Percentiles rank a stretch among this genome's conserved stretches.
Conservation (phyloP, 257 asterid species). For the Ballota nigra region DNA sequence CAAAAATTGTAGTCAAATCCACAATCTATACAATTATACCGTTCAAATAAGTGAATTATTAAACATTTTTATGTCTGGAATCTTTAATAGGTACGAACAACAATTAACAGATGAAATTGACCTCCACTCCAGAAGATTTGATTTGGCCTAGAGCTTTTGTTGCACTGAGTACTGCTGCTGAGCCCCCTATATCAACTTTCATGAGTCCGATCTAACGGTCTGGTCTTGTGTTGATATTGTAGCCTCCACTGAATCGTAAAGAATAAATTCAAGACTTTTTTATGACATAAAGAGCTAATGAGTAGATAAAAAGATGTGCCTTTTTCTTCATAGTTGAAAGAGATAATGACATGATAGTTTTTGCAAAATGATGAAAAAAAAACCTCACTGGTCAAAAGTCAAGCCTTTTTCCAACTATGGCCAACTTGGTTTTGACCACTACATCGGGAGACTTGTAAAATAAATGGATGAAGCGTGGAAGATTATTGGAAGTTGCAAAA, state of each 20-base stretch:
- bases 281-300: too few relatives aligned
- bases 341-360: neutral
- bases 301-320: neutral
- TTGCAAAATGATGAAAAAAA: neutral
- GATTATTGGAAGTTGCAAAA: conserved; percentile 87
- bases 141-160: conserved; percentile 96
- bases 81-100: neutral
- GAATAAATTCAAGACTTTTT: conserved; percentile 2
- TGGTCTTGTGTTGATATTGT: conserved; percentile 95
- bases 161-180: conserved; percentile 96
- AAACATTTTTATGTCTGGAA: neutral
- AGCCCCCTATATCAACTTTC: conserved; percentile 98
- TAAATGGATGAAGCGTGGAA: conserved; percentile 85
- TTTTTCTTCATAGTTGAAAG: neutral
- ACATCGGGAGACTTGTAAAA: conserved; percentile 81
- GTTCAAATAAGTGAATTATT: neutral
- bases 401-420: conserved; percentile 93
- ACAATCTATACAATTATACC: conserved; percentile 52
- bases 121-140: conserved; percentile 89
- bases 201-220: conserved; percentile 85
- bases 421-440: conserved; percentile 71
- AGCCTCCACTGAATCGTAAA: conserved; percentile 74
- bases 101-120: neutral
- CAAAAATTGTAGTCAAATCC: conserved; percentile 90
- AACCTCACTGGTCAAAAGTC: conserved; percentile 95